These are phyloP conservation scores for Stephania yunnanensis DNA, from an alignment of 164 flowering plant species.

Conservation along the genomic window DNA sequence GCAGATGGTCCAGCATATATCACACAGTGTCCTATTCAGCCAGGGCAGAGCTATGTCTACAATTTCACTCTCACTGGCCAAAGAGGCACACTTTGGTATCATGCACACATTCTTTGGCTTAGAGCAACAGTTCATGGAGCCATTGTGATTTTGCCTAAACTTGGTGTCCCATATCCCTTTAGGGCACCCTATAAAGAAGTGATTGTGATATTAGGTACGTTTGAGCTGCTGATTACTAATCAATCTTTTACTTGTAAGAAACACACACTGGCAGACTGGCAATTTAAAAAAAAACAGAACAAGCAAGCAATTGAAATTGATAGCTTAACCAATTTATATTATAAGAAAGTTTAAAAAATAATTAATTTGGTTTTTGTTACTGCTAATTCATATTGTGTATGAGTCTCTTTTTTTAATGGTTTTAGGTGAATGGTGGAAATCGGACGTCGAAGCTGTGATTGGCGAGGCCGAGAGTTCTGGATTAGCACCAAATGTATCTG, in stretches of 20 bases:
- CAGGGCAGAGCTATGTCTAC: conserved; percentile 24
- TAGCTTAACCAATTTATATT: no score
- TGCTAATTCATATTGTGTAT: no score
- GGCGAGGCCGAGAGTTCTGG: conserved; percentile 42
- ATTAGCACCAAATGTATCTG: conserved; percentile 56
- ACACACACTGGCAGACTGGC: no score
- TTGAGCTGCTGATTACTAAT: not conserved
- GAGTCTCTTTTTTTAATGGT: no score
- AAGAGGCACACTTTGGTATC: conserved; percentile 31
- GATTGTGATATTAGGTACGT: conserved; percentile 22
- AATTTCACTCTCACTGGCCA: conserved; percentile 34
- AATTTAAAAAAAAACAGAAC: no score
- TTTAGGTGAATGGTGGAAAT: conserved; percentile 67
- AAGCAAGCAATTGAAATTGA: no score
- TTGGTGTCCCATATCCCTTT: conserved; percentile 32
- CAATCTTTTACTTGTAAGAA: no score
- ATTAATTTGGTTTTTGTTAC: no score
- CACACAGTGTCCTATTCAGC: conserved; percentile 36
- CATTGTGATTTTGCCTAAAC: conserved; percentile 30
- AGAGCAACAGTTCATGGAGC: conserved; percentile 33
- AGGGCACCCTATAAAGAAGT: conserved; percentile 24
- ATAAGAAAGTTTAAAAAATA: no score
- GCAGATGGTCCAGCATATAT: conserved; percentile 33
- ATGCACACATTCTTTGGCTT: conserved; percentile 34
- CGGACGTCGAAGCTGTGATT: conserved; percentile 53